These are phyloP conservation scores for Pelargonium australe DNA, from an alignment of 441 rosid species.

Conservation along the genomic window DNA sequence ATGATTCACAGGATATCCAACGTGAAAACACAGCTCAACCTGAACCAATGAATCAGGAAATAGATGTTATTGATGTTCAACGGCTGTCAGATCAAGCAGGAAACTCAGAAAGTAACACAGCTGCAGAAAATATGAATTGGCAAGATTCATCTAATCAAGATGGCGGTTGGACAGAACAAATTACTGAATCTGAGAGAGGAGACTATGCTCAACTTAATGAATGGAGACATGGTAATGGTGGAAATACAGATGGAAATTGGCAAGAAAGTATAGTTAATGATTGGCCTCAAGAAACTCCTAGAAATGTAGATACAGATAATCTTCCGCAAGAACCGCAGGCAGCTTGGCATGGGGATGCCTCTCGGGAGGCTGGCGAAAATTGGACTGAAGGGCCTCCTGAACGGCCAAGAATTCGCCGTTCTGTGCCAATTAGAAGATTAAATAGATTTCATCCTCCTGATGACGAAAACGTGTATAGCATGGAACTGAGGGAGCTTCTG, in stretches of 20 bases:
- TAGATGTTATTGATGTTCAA: constrained; percentile 20
- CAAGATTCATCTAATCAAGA: constrained; percentile 41
- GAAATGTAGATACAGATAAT: constrained; percentile 38
- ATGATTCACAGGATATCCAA: constrained; percentile 34
- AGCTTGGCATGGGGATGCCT: constrained; percentile 48
- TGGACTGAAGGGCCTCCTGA: constrained; percentile 57
- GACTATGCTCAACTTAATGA: constrained; percentile 41
- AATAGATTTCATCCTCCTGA: constrained; percentile 75
- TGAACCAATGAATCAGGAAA: constrained; percentile 42
- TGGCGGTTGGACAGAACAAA: constrained; percentile 46
- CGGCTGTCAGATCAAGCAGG: constrained; percentile 39
- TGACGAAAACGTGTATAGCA: constrained; percentile 73
- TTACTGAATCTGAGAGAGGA: constrained; percentile 37
- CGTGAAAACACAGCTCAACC: constrained; percentile 37
- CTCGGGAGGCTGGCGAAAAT: constrained; percentile 42
- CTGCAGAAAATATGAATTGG: constrained; percentile 42
- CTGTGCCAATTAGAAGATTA: constrained; percentile 52
- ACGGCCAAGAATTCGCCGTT: constrained; percentile 45
- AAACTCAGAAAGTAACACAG: constrained; percentile 32
- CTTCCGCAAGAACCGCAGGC: constrained; percentile 38
- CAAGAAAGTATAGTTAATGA: constrained; percentile 44
- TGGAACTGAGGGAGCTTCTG: constrained; percentile 84
- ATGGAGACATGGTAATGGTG: constrained; percentile 45
- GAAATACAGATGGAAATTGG: constrained; percentile 46
- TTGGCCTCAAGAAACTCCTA: constrained; percentile 49